Percentiles rank a stretch among this genome's conserved stretches.
phyloP scores from a whole-genome alignment of 2,329 filamentous ascomycete species.

The Neopestalotiopsis sp. region DNA sequence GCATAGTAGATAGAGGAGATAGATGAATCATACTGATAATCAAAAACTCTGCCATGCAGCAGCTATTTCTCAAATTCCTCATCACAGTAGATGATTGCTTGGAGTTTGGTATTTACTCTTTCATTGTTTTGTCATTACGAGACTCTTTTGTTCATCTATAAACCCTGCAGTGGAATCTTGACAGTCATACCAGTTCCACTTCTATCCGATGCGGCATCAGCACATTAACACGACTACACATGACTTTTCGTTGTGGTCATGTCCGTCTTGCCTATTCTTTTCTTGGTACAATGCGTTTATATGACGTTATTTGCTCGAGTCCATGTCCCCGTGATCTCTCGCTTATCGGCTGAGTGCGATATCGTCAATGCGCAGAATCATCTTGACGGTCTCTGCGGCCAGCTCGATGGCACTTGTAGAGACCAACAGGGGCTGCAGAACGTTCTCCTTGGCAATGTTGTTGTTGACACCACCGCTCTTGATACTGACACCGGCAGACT shows the following conservation, averaged over 20 bases:
- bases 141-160: slow-evolving; percentile 2
- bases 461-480: slow-evolving; percentile 96
- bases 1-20: too few relatives aligned
- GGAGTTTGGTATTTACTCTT: slow-evolving; percentile 1
- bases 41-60: too few relatives aligned
- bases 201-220: slow-evolving; percentile 8
- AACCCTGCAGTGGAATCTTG: neutral
- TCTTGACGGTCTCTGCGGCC: slow-evolving; percentile 98
- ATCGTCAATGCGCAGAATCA: slow-evolving; percentile 75
- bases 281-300: neutral
- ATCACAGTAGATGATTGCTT: neutral
- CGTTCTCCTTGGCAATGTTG: slow-evolving; percentile 96
- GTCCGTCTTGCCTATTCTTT: neutral
- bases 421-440: slow-evolving; percentile 92
- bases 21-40: too few relatives aligned
- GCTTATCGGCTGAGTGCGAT: slow-evolving; percentile 68
- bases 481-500: slow-evolving; percentile 96
- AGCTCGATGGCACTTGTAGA: slow-evolving; percentile 98
- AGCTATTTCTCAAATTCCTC: too few relatives aligned
- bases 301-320: neutral
- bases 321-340: neutral
- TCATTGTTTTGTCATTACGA: slow-evolving; percentile 4
- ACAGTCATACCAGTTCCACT: slow-evolving; percentile 10
- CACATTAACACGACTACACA: neutral
- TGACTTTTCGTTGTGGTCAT: neutral